A percentile compares a stretch with the other conserved stretches of the same genome.
Evolutionary conservation across 768 basidiomycete species (phyloP).

Genomic region (Auriscalpium microsporum): DNA sequence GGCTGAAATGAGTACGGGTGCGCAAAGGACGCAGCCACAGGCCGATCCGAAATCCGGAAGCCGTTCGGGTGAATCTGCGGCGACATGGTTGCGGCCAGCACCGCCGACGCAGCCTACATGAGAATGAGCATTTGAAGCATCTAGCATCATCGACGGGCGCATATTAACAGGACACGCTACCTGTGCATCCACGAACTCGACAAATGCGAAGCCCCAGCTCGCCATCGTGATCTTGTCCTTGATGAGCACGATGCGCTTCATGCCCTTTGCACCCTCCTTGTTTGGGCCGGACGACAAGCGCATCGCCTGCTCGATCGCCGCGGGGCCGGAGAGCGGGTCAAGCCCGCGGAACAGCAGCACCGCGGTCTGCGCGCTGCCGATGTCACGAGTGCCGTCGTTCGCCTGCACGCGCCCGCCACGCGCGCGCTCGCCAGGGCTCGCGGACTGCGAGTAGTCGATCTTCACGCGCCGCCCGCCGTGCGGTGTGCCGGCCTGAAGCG

Average conservation of each 20-base stretch:
- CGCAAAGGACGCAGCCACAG: constrained; percentile 89
- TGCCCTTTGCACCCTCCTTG: constrained; percentile 75
- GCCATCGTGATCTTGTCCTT: constrained; percentile 83
- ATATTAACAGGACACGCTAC: constrained; percentile 32
- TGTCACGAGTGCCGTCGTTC: constrained; percentile 95
- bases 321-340: constrained; percentile 79
- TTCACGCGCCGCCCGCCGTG: constrained; percentile 83
- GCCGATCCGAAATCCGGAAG: constrained; percentile 82
- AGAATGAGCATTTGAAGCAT: constrained; percentile 10
- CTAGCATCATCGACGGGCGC: neutral
- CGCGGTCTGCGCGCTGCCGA: constrained; percentile 75
- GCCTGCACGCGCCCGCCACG: constrained; percentile 48
- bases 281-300: constrained; percentile 69
- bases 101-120: constrained; percentile 69
- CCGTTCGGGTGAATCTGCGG: constrained; percentile 84
- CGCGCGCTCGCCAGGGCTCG: constrained; percentile 60
- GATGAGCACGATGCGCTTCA: constrained; percentile 81
- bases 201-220: constrained; percentile 91
- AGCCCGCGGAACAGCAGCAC: constrained; percentile 87
- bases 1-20: constrained; percentile 87
- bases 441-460: constrained; percentile 91
- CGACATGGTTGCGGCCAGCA: constrained; percentile 83
- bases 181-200: constrained; percentile 81
- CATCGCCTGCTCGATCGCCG: constrained; percentile 82
- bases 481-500: constrained; percentile 59